Base-by-base conservation (phyloP, 306 rosid genomes). In the Vigna angularis region DNA sequence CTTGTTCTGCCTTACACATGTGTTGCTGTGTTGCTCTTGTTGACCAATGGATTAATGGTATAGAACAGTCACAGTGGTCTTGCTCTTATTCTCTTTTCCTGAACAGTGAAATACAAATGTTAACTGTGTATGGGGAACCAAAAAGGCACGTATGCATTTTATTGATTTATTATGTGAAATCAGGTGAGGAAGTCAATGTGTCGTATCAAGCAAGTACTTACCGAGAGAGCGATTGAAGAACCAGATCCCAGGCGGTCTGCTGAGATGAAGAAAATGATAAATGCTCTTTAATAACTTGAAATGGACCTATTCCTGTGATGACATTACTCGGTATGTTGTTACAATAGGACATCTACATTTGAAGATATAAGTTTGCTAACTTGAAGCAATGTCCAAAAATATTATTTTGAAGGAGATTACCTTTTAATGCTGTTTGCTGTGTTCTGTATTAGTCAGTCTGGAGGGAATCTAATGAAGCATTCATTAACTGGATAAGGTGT, bases 181-280 rank as follows among this genome's bases (percentile, higher is more conserved):
- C 81, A 95, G 98, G 98, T 95, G 86, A 88, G 98, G 68, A 95
- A 91, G 90, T 92, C 98, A 16, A 91, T 95, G 98, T 95, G 98
- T 73, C 97, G 97, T 78, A 91, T 95, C 88, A 95, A 95, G 88
- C 98, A 95, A 0, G 97, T 95, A 44, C 97, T 92, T 66, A 95
- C 97, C 0, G 98, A 95, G 87, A 89, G 97, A 73, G 98, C 97
- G 66, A 89, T 91, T 44, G 97, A 89, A 12, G 98, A 95, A n/a
- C 95, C 97, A 24, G 97, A 95, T 79, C 86, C 95, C 20, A 87
- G 98, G 85, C 91, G 98, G 89, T 82, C 96, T 67, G 93, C 95
- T 61, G 98, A 95, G 87, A 92, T 95, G 98, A 92, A 87, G 95
- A 92, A 90, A 87, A 94, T 94, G 95, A 76, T 92, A 83, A 94